A percentile compares a stretch with the other conserved stretches of the same genome.
These are phyloP conservation scores for Nymphaea thermarum DNA, from an alignment of 164 flowering plant species.

Conservation along the genomic window DNA sequence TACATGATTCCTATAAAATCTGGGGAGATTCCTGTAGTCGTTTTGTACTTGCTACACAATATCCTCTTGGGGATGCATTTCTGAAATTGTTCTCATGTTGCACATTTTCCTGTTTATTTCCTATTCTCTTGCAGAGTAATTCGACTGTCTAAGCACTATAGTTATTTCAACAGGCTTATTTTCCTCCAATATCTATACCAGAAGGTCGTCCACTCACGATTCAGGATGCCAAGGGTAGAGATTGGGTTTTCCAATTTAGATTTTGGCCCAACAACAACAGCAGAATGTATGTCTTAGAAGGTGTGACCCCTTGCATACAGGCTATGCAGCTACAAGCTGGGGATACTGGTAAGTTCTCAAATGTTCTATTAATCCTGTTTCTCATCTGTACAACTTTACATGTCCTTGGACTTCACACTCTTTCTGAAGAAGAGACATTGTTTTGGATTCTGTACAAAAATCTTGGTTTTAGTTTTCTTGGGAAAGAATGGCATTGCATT, in stretches of 20 bases:
- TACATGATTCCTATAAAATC: too few relatives aligned
- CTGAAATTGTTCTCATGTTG: not conserved
- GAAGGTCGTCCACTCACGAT: conserved; percentile 83
- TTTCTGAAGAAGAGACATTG: too few relatives aligned
- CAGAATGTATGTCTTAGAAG: conserved; percentile 98
- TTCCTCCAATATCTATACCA: conserved; percentile 84
- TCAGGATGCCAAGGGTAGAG: conserved; percentile 93
- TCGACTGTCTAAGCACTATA: not conserved
- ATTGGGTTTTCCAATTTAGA: conserved; percentile 96
- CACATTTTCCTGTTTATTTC: not conserved
- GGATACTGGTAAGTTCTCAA: conserved; percentile 58
- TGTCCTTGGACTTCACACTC: too few relatives aligned
- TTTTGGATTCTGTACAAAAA: too few relatives aligned
- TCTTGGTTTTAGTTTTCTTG: too few relatives aligned
- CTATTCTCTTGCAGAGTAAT: not conserved
- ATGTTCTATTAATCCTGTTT: too few relatives aligned
- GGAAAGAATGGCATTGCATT: too few relatives aligned
- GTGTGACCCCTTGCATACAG: conserved; percentile 99
- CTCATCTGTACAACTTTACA: too few relatives aligned
- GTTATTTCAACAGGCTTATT: conserved; percentile 61
- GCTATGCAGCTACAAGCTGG: conserved; percentile 95
- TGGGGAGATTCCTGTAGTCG: too few relatives aligned
- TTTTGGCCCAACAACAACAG: conserved; percentile 99
- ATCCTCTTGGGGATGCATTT: too few relatives aligned
- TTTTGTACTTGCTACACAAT: too few relatives aligned